phyloP scores from a whole-genome alignment of 805 yeast species.

The Candida awuae region DNA sequence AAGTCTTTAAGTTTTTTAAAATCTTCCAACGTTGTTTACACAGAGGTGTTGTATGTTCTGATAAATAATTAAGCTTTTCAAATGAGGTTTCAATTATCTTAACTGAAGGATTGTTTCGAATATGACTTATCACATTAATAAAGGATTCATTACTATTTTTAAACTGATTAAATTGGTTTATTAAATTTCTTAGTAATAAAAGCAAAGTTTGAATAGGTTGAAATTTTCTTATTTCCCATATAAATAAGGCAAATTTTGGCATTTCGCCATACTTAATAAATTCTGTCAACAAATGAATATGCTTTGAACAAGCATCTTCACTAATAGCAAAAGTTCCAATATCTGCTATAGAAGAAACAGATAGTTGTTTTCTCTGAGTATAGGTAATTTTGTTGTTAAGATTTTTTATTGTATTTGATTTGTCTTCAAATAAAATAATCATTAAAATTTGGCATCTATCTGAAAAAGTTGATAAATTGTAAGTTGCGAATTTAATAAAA shows the following conservation, averaged over 20 bases:
- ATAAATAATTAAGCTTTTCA: constrained; percentile 17
- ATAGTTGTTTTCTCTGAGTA: background rate
- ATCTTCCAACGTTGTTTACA: constrained; percentile 25
- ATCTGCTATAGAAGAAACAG: constrained; percentile 13
- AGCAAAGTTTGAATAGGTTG: constrained; percentile 22
- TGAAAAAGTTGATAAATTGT: constrained; percentile 16
- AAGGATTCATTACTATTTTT: background rate
- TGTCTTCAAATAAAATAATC: constrained; percentile 11
- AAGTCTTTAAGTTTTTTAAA: constrained; percentile 16
- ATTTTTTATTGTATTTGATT: background rate
- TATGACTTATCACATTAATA: constrained; percentile 1
- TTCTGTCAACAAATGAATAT: constrained; percentile 17
- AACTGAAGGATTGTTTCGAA: constrained; percentile 4
- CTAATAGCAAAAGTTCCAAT: constrained; percentile 7
- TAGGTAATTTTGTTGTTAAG: background rate
- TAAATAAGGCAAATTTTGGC: constrained; percentile 17
- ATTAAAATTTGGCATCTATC: constrained; percentile 18
- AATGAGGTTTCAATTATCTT: constrained; percentile 14
- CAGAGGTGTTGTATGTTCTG: constrained; percentile 21
- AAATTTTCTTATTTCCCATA: constrained; percentile 23
- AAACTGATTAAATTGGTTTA: constrained; percentile 11
- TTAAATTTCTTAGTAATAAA: constrained; percentile 13
- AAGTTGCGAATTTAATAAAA: constrained; percentile 16
- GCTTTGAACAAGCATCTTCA: constrained; percentile 10
- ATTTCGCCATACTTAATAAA: constrained; percentile 18